phyloP scores from a whole-genome alignment of 2,329 filamentous ascomycete genomes.

The Claviceps sp. region DNA sequence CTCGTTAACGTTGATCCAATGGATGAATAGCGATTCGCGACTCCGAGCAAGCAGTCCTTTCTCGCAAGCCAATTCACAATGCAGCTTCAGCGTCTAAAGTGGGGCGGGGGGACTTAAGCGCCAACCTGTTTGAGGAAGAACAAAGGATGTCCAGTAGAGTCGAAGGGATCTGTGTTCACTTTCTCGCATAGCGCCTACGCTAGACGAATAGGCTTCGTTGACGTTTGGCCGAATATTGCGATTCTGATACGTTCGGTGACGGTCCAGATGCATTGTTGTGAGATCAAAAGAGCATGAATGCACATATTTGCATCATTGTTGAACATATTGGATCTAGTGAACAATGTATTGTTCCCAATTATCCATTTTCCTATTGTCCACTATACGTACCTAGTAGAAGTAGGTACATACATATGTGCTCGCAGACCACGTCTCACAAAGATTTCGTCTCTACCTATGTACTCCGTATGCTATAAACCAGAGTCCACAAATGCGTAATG shows the following conservation, averaged over 20 bases:
- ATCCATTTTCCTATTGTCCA: neutral
- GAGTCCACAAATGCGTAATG: too few relatives aligned
- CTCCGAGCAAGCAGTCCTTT: neutral
- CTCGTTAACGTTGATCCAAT: neutral
- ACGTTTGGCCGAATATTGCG: neutral
- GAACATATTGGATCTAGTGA: neutral
- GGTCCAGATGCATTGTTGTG: neutral
- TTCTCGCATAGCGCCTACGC: neutral
- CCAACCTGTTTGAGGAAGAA: neutral
- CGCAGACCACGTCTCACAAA: neutral
- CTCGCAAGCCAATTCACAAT: neutral
- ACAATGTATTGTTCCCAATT: neutral
- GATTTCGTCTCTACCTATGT: too few relatives aligned
- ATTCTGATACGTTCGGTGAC: neutral
- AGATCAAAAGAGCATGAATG: neutral
- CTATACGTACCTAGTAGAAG: too few relatives aligned
- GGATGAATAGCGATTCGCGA: neutral
- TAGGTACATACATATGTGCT: too few relatives aligned
- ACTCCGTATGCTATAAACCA: too few relatives aligned
- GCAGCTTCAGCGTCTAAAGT: neutral
- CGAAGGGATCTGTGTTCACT: neutral
- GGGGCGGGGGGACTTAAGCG: neutral
- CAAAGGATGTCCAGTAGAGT: constrained; percentile 1
- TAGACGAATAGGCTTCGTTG: neutral
- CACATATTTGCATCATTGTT: neutral